Evolutionary conservation across 1,284 basidiomycete species (phyloP), one percentile per base, ranked within the genome.

Genomic region (Moesziomyces aphidis): DNA sequence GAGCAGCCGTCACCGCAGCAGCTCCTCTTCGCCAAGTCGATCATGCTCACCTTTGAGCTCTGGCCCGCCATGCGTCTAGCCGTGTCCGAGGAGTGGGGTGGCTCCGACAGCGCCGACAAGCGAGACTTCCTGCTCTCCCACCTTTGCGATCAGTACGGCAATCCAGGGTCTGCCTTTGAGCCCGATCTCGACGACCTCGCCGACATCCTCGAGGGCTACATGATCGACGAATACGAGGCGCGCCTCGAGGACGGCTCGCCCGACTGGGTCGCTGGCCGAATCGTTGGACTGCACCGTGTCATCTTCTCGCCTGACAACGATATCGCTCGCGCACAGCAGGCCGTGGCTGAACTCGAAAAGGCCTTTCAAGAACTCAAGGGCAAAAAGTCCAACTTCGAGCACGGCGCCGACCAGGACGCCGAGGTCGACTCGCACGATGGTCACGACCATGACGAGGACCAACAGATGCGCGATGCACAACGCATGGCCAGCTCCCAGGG

Each of bases 21-120:
- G 39, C 64, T 80, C 13, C 81, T 82, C 22, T 83, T 83, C 46
- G 82, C 82, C 26, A 76, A 79, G 42, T 69, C 76, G 23, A 67
- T 80, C 39, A 77, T 80, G 52, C 72, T 78, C 44, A 74, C 78
- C 19, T 73, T 83, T 23, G 59, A 70, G 24, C 76, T 83, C 15
- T 83, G 82, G 82, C 82, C 82, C 21, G 80, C 81, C 26, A 68
- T 83, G 67, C 73, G 81, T 43, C 72, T 81, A 19, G 81, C 82
- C 24, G 75, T 83, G n/a, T 61, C 70, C 15, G 79, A 83, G 46
- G 56, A 77, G 43, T 83, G 82, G 82, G 82, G 82, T 31, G 82
- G 82, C 1, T 51, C 68, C 44, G 81, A 83, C 24, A 79, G 77
- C 7, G 58, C 59, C 43, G 80, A 80, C 55, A 83, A 83, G 55